These are phyloP conservation scores for Capronia americana DNA, from an alignment of 2,329 filamentous ascomycete species.

Conservation along the genomic window DNA sequence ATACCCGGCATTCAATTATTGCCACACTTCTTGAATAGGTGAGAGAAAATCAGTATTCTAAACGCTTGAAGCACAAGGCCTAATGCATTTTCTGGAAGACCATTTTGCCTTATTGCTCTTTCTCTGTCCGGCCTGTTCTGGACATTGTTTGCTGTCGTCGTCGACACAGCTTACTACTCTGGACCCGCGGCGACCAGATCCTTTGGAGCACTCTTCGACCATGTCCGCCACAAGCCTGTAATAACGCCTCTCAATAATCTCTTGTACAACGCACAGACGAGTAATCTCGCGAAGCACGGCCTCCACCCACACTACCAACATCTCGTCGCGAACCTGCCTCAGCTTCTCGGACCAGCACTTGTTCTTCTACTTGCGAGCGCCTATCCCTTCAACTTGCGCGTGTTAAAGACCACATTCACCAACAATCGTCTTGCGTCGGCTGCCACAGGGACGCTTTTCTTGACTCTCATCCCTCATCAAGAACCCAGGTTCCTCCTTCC, in stretches of 20 bases:
- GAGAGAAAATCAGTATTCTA: slow-evolving; percentile 60
- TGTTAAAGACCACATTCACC: slow-evolving; percentile 33
- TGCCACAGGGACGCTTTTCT: slow-evolving; percentile 51
- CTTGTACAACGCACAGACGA: slow-evolving; percentile 72
- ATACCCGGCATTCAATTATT: slow-evolving; percentile 83
- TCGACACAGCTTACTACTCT: slow-evolving; percentile 85
- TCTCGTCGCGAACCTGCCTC: slow-evolving; percentile 71
- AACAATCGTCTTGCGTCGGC: slow-evolving; percentile 53
- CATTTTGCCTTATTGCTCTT: slow-evolving; percentile 67
- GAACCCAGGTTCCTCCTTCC: slow-evolving; percentile 61
- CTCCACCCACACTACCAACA: slow-evolving; percentile 82
- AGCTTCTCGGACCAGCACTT: slow-evolving; percentile 73
- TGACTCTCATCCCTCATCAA: slow-evolving; percentile 58
- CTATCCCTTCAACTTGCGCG: slow-evolving; percentile 42
- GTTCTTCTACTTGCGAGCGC: slow-evolving; percentile 61
- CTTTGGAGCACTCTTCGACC: slow-evolving; percentile 52
- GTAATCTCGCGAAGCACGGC: slow-evolving; percentile 76
- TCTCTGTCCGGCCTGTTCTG: slow-evolving; percentile 70
- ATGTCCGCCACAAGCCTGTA: slow-evolving; percentile 67
- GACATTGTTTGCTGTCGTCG: slow-evolving; percentile 72
- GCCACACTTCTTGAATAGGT: slow-evolving; percentile 85
- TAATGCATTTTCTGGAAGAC: slow-evolving; percentile 48
- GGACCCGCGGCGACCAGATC: slow-evolving; percentile 46
- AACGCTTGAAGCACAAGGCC: slow-evolving; percentile 8
- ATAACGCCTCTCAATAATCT: slow-evolving; percentile 81